phyloP scores from a whole-genome alignment of 495 filamentous ascomycete species.

The Hypoxylon trugodes region DNA sequence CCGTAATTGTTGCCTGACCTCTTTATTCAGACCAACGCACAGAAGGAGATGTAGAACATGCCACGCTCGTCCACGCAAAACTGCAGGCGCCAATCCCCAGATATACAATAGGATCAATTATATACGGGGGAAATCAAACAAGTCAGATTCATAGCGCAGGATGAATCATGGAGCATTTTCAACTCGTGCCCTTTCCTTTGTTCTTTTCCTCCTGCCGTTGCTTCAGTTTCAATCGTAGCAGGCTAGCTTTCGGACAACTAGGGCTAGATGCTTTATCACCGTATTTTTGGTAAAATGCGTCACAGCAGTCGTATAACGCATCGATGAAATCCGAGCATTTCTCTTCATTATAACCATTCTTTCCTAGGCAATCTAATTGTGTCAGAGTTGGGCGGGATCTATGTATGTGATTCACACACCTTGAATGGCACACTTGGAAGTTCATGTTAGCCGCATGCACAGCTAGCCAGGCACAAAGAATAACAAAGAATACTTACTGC shows the following conservation, averaged over 20 bases:
- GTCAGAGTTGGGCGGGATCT: slow-evolving; percentile 20
- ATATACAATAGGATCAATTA: too few relatives aligned
- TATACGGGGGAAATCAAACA: neutral
- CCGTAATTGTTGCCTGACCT: slow-evolving; percentile 69
- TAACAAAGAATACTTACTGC: too few relatives aligned
- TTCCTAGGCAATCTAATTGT: slow-evolving; percentile 76
- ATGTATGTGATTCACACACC: slow-evolving; percentile 52
- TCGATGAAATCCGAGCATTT: slow-evolving; percentile 84
- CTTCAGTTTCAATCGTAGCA: slow-evolving; percentile 87
- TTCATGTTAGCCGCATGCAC: slow-evolving; percentile 3
- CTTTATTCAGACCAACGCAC: slow-evolving; percentile 56
- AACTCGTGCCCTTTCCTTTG: slow-evolving; percentile 19
- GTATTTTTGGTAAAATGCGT: slow-evolving; percentile 81
- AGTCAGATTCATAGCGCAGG: neutral
- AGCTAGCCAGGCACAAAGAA: too few relatives aligned
- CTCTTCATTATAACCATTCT: slow-evolving; percentile 85
- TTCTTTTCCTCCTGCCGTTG: slow-evolving; percentile 64
- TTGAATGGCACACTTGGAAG: slow-evolving; percentile 84
- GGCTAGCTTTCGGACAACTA: slow-evolving; percentile 84
- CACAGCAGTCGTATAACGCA: slow-evolving; percentile 95
- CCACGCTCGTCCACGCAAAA: slow-evolving; percentile 15
- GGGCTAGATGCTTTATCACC: slow-evolving; percentile 79
- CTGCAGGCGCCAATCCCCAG: slow-evolving; percentile 10
- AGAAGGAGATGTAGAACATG: slow-evolving; percentile 57
- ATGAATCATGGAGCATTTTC: neutral